Evolutionary conservation across 2,329 filamentous ascomycete species (phyloP).

Genomic region (Claviceps sp.): DNA sequence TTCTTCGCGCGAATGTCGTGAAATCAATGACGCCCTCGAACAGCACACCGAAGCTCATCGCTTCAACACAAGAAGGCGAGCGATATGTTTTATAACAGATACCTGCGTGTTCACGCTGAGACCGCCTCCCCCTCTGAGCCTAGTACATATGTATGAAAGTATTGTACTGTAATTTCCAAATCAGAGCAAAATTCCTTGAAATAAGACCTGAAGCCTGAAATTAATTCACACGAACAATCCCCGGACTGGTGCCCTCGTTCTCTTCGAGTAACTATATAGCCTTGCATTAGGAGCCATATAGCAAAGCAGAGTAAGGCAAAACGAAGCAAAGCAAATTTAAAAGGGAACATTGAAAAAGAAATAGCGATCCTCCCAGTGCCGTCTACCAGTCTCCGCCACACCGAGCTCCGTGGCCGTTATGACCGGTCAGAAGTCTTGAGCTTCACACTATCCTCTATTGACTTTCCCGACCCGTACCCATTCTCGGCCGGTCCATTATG

Average conservation of each 20-base stretch:
- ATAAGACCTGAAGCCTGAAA: not conserved
- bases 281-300: not conserved
- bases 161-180: conserved; percentile 11
- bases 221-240: not conserved
- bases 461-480: conserved; percentile 8
- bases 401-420: not conserved
- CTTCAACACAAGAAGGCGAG: no score
- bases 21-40: no score
- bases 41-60: no score
- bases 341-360: not conserved
- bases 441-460: conserved; percentile 2
- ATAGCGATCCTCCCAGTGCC: not conserved
- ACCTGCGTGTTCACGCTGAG: no score
- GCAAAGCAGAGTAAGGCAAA: not conserved
- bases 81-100: no score
- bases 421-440: not conserved
- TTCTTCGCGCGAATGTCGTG: no score
- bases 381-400: no score
- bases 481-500: conserved; percentile 6
- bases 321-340: not conserved
- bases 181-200: not conserved
- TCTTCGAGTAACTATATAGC: not conserved
- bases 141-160: no score
- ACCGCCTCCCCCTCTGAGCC: no score
- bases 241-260: not conserved